A percentile compares a stretch with the other conserved stretches of the same genome.
phyloP scores from a whole-genome alignment of 2,329 filamentous ascomycete species.

The Pseudogymnoascus sp. region DNA sequence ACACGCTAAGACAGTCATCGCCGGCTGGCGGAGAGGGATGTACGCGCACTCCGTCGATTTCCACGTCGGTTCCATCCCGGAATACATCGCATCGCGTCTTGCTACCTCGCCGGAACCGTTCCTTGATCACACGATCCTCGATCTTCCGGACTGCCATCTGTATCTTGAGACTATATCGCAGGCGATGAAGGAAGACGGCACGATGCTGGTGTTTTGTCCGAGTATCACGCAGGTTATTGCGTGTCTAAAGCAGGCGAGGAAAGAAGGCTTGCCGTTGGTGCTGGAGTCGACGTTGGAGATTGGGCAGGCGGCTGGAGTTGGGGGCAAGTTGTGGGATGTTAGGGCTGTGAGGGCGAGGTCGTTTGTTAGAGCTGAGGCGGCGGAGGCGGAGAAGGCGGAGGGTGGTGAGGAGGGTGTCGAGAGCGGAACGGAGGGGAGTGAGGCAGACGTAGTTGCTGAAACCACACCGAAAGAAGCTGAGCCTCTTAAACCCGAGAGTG shows the following conservation, averaged over 20 bases:
- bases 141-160: constrained; percentile 56
- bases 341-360: constrained; percentile 34
- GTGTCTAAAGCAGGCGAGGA: constrained; percentile 47
- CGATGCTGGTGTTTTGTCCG: constrained; percentile 63
- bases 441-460: not conserved
- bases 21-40: constrained; percentile 58
- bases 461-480: not conserved
- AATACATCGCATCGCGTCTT: constrained; percentile 51
- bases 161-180: constrained; percentile 40
- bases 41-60: constrained; percentile 67
- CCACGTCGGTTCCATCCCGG: constrained; percentile 56
- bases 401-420: not conserved
- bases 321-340: constrained; percentile 56
- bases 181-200: constrained; percentile 55
- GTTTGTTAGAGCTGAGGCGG: constrained; percentile 16
- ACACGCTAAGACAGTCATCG: constrained; percentile 55
- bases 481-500: constrained; percentile 9
- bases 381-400: not conserved
- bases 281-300: constrained; percentile 54
- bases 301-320: constrained; percentile 37
- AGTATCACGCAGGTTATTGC: constrained; percentile 69
- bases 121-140: constrained; percentile 62
- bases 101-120: constrained; percentile 42
- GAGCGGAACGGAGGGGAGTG: not conserved
- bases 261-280: constrained; percentile 42